Conservation (phyloP, 768 basidiomycete species). For the Lentinula sp. region DNA sequence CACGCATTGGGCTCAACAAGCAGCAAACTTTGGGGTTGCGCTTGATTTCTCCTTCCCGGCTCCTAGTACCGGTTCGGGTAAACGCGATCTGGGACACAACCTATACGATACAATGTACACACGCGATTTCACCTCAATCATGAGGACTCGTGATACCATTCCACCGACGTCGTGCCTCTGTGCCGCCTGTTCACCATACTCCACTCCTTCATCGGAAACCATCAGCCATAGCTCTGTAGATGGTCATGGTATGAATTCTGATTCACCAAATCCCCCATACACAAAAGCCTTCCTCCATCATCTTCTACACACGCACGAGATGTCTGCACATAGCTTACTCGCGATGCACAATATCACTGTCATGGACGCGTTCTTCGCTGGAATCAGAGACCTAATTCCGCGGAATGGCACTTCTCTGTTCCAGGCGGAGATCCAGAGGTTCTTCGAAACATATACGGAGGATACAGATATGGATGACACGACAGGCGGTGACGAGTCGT, state of each 20-base stretch:
- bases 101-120: slow-evolving; percentile 56
- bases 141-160: not conserved
- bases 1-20: slow-evolving; percentile 60
- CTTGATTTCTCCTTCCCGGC: slow-evolving; percentile 76
- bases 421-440: slow-evolving; percentile 41
- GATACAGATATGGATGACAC: slow-evolving; percentile 26
- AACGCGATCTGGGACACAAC: slow-evolving; percentile 60
- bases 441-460: slow-evolving; percentile 35
- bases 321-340: slow-evolving; percentile 77
- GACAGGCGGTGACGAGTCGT: not conserved
- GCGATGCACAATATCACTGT: slow-evolving; percentile 71
- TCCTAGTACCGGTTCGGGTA: slow-evolving; percentile 13
- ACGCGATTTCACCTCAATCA: slow-evolving; percentile 51
- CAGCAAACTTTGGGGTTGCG: slow-evolving; percentile 66
- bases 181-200: slow-evolving; percentile 46
- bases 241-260: slow-evolving; percentile 11
- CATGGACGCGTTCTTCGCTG: slow-evolving; percentile 56
- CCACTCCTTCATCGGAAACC: slow-evolving; percentile 18
- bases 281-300: slow-evolving; percentile 76
- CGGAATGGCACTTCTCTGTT: slow-evolving; percentile 17
- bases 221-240: slow-evolving; percentile 45
- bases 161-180: slow-evolving; percentile 45
- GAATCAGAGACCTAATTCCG: slow-evolving; percentile 37
- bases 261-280: slow-evolving; percentile 22
- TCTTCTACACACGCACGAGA: slow-evolving; percentile 83